Percentiles rank a stretch among this genome's conserved stretches.
These are phyloP conservation scores for Fusarium compactum DNA, from an alignment of 2,329 filamentous ascomycete genomes.

Conservation along the genomic window DNA sequence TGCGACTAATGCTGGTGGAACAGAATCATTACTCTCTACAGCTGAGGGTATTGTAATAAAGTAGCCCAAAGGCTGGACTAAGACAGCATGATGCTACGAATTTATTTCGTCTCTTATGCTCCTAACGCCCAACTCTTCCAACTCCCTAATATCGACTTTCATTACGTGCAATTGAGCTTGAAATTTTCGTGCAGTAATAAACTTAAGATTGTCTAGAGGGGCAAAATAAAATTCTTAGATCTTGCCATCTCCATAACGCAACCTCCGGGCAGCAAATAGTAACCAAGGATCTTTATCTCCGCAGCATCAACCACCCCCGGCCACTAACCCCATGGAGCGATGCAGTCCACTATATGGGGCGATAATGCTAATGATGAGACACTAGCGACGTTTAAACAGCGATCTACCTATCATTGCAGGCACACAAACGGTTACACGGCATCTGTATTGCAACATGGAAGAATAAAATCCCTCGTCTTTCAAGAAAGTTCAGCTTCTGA, in stretches of 20 bases:
- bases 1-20: no score
- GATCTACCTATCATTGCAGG: slow-evolving; percentile 13
- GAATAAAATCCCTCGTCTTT: slow-evolving; percentile 23
- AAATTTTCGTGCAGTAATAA: neutral
- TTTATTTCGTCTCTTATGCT: no score
- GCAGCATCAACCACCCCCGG: neutral
- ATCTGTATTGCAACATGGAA: neutral
- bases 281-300: neutral
- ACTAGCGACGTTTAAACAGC: slow-evolving; percentile 11
- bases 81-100: no score
- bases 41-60: no score
- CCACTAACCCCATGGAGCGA: slow-evolving; percentile 14
- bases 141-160: no score
- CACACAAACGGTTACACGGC: slow-evolving; percentile 27
- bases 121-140: rapidly evolving
- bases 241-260: neutral
- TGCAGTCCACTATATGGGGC: slow-evolving; percentile 12
- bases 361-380: slow-evolving; percentile 6
- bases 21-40: no score
- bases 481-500: neutral
- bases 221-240: neutral
- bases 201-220: neutral
- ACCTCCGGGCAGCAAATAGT: neutral
- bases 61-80: no score
- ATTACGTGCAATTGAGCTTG: no score